A percentile compares a stretch with the other conserved stretches of the same genome.
These are phyloP conservation scores for Punica granatum DNA, from an alignment of 345 rosid species.

Conservation along the genomic window DNA sequence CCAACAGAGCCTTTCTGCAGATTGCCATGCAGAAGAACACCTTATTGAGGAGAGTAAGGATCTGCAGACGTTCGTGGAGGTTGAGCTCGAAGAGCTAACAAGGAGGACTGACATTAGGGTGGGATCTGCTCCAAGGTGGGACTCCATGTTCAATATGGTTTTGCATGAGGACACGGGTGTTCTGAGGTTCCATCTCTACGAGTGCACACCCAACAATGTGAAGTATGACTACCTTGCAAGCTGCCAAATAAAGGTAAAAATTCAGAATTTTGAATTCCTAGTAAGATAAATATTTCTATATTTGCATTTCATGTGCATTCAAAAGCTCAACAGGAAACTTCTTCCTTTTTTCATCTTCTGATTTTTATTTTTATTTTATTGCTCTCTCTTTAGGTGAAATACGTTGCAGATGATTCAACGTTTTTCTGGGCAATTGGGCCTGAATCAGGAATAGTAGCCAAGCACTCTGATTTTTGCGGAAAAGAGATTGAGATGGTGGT, in stretches of 20 bases:
- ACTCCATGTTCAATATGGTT: constrained; percentile 87
- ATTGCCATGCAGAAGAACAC: constrained; percentile 27
- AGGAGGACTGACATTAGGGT: constrained; percentile 55
- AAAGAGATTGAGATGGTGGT: constrained; percentile 78
- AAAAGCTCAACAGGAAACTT: no score
- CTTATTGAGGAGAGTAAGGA: constrained; percentile 34
- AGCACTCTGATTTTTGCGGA: constrained; percentile 71
- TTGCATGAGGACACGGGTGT: constrained; percentile 73
- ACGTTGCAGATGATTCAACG: constrained; percentile 81
- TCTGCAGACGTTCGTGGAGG: constrained; percentile 81
- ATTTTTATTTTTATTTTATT: not conserved
- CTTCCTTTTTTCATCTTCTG: not conserved
- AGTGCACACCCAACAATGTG: constrained; percentile 48
- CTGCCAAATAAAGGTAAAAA: constrained; percentile 89
- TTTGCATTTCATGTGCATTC: not conserved
- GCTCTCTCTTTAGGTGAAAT: constrained; percentile 51
- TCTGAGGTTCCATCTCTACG: constrained; percentile 63
- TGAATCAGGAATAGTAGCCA: constrained; percentile 62
- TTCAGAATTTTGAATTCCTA: not conserved
- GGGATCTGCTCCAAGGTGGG: constrained; percentile 70
- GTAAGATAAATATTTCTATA: not conserved
- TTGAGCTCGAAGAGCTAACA: constrained; percentile 74
- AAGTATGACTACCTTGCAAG: constrained; percentile 66
- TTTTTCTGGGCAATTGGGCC: constrained; percentile 89
- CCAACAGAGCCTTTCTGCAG: constrained; percentile 23